phyloP scores from a whole-genome alignment of 1,284 basidiomycete species.

The Neolentinus lepideus region DNA sequence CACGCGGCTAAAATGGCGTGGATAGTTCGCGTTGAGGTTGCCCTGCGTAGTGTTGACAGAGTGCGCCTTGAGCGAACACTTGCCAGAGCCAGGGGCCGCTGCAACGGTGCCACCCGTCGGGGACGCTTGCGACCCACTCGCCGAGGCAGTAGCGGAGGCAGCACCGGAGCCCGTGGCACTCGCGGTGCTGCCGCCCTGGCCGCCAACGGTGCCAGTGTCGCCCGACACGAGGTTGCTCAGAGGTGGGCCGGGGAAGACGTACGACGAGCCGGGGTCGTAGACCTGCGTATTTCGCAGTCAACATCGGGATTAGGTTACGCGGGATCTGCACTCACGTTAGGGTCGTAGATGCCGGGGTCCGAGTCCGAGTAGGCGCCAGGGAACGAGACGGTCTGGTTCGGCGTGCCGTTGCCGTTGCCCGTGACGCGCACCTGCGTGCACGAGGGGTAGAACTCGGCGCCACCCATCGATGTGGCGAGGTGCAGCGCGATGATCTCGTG shows the following conservation, averaged over 20 bases:
- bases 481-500: conserved; percentile 72
- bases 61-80: conserved; percentile 7
- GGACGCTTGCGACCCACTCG: conserved; percentile 8
- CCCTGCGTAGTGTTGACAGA: conserved; percentile 7
- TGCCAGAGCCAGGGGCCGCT: conserved; percentile 11
- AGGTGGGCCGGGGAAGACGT: conserved; percentile 32
- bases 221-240: conserved; percentile 19
- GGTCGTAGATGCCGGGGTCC: conserved; percentile 53
- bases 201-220: conserved; percentile 13
- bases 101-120: conserved; percentile 4
- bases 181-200: conserved; percentile 11
- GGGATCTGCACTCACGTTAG: conserved; percentile 26
- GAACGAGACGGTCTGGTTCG: conserved; percentile 42
- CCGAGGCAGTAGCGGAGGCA: conserved; percentile 9
- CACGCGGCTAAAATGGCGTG: conserved; percentile 17
- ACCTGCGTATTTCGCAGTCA: conserved; percentile 18
- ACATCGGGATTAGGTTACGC: too few relatives aligned
- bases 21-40: conserved; percentile 5
- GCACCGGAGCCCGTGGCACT: conserved; percentile 10
- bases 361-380: conserved; percentile 58
- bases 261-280: conserved; percentile 23
- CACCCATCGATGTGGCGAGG: conserved; percentile 36
- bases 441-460: conserved; percentile 70
- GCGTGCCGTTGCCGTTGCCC: conserved; percentile 25
- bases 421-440: conserved; percentile 56